These are phyloP conservation scores for Afroboletus lepidellus DNA, from an alignment of 1,284 basidiomycete species.

Conservation along the genomic window DNA sequence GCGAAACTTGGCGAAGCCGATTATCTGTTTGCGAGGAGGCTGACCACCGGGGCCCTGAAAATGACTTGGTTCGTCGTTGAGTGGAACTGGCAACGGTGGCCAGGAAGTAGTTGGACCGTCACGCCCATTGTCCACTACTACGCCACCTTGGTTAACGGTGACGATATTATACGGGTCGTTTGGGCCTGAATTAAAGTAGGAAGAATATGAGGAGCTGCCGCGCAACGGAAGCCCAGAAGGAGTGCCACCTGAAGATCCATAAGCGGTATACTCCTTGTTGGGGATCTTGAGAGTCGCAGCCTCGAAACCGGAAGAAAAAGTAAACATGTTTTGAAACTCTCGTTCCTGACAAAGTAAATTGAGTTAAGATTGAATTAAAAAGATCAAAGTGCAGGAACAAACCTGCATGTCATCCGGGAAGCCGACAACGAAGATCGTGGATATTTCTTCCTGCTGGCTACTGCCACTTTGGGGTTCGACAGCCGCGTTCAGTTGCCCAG, in stretches of 20 bases:
- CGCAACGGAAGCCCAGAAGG: constrained; percentile 33
- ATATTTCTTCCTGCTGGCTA: constrained; percentile 80
- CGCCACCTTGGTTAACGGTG: constrained; percentile 74
- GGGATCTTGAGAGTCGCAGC: constrained; percentile 98
- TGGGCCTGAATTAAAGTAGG: constrained; percentile 46
- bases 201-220: constrained; percentile 33
- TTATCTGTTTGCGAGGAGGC: constrained; percentile 89
- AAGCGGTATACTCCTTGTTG: constrained; percentile 78
- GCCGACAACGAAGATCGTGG: constrained; percentile 97
- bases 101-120: constrained; percentile 69
- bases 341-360: constrained; percentile 66
- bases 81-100: constrained; percentile 45
- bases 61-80: constrained; percentile 39
- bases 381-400: constrained; percentile 33
- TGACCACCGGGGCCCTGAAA: constrained; percentile 38
- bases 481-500: constrained; percentile 24
- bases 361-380: constrained; percentile 5
- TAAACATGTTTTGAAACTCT: constrained; percentile 99
- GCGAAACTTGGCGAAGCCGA: constrained; percentile 96
- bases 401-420: constrained; percentile 99
- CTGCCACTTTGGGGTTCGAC: constrained; percentile 24
- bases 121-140: constrained; percentile 67
- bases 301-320: constrained; percentile 94
- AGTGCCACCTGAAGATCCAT: constrained; percentile 47
- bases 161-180: constrained; percentile 79